phyloP scores from a whole-genome alignment of 176 grass and related monocot genomes.

The Rhipidocladum racemiflorum region DNA sequence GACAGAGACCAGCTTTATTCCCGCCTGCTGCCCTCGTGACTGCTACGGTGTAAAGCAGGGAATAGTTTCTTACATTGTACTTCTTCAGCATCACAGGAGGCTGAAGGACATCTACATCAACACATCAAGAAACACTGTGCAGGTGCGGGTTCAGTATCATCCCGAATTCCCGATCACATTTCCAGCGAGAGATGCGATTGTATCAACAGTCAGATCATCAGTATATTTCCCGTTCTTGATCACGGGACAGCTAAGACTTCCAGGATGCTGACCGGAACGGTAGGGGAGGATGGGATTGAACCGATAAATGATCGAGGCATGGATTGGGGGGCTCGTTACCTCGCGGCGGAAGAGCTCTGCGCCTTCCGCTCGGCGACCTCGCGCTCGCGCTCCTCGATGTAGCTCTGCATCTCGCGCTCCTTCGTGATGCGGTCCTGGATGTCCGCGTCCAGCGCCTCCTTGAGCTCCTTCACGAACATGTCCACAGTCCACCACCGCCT shows the following conservation, averaged over 20 bases:
- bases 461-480: conserved; percentile 87
- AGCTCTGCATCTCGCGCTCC: conserved; percentile 98
- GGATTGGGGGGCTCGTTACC: conserved; percentile 41
- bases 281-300: not conserved
- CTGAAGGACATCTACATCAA: not conserved
- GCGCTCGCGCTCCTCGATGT: conserved; percentile 94
- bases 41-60: conserved; percentile 7
- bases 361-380: conserved; percentile 97
- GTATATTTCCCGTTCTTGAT: not conserved
- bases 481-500: conserved; percentile 95
- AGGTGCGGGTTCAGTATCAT: not conserved
- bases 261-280: not conserved
- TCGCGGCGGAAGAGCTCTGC: conserved; percentile 88
- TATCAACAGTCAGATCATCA: not conserved
- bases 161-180: conserved; percentile 15
- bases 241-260: not conserved
- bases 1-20: conserved; percentile 20
- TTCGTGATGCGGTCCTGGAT: conserved; percentile 97
- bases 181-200: not conserved
- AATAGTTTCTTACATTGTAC: conserved; percentile 18
- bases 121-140: conserved; percentile 1
- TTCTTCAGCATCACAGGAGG: conserved; percentile 14
- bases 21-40: not conserved
- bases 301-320: not conserved
- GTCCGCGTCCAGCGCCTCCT: conserved; percentile 93